A percentile compares a stretch with the other conserved stretches of the same genome.
phyloP scores from a whole-genome alignment of 768 basidiomycete species.

The Suillus clintonianus region DNA sequence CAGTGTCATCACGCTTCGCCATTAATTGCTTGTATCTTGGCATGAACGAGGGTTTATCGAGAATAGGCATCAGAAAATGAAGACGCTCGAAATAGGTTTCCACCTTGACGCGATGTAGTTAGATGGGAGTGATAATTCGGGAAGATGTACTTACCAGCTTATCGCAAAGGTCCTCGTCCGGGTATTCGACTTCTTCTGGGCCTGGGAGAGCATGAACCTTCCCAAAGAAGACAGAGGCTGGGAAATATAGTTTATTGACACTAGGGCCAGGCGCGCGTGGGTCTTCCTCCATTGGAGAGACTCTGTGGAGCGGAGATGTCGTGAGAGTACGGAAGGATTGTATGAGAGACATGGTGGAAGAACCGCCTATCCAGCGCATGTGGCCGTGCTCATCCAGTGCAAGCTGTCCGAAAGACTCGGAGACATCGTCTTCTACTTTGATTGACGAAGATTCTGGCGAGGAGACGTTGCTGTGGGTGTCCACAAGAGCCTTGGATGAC shows the following conservation, averaged over 20 bases:
- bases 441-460: conserved; percentile 34
- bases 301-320: conserved; percentile 70
- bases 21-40: conserved; percentile 71
- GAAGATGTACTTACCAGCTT: conserved; percentile 62
- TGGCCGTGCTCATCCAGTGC: conserved; percentile 89
- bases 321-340: conserved; percentile 83
- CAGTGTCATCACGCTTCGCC: conserved; percentile 60
- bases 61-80: conserved; percentile 85
- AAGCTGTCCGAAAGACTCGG: conserved; percentile 84
- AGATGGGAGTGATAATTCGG: conserved; percentile 15
- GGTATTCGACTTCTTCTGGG: conserved; percentile 86
- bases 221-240: conserved; percentile 84
- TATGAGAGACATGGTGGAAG: conserved; percentile 89
- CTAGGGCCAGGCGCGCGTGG: conserved; percentile 76
- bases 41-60: conserved; percentile 86
- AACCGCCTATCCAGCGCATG: conserved; percentile 90
- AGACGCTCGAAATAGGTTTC: conserved; percentile 85
- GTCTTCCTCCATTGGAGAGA: conserved; percentile 85
- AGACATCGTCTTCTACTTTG: conserved; percentile 67
- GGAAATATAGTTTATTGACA: conserved; percentile 86
- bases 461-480: conserved; percentile 32
- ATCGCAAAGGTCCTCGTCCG: conserved; percentile 81
- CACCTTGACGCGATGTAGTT: conserved; percentile 50
- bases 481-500: conserved; percentile 38
- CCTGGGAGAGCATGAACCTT: conserved; percentile 80